These are phyloP conservation scores for Ogataea degrootiae DNA, from an alignment of 805 yeast genomes.

Conservation along the genomic window DNA sequence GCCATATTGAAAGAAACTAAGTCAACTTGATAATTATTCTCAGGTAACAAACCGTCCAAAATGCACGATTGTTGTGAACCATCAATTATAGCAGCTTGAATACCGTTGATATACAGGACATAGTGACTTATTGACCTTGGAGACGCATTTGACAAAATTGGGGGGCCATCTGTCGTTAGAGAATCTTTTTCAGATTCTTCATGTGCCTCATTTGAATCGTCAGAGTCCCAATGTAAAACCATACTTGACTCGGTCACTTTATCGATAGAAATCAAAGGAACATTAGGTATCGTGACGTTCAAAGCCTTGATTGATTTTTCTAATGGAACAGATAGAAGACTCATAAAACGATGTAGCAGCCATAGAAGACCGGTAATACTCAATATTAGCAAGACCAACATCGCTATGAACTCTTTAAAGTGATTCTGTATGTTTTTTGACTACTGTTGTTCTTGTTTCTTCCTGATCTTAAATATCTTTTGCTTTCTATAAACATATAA, in stretches of 20 bases:
- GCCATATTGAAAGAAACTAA: slow-evolving; percentile 37
- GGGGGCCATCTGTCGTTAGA: slow-evolving; percentile 20
- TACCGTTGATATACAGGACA: slow-evolving; percentile 36
- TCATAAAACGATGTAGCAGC: slow-evolving; percentile 26
- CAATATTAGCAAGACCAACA: slow-evolving; percentile 17
- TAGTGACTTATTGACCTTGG: slow-evolving; percentile 31
- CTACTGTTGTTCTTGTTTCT: too few relatives aligned
- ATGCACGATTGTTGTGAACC: slow-evolving; percentile 34
- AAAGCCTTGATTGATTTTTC: slow-evolving; percentile 42
- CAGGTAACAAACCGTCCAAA: slow-evolving; percentile 29
- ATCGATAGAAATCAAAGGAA: slow-evolving; percentile 53
- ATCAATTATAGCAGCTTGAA: slow-evolving; percentile 29
- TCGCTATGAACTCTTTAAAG: background rate
- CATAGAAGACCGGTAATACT: slow-evolving; percentile 20
- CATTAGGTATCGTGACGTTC: slow-evolving; percentile 50
- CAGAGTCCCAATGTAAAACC: slow-evolving; percentile 51
- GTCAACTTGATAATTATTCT: slow-evolving; percentile 37
- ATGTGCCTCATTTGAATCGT: background rate
- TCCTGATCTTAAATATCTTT: background rate
- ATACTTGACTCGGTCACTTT: slow-evolving; percentile 42
- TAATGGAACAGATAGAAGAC: slow-evolving; percentile 36
- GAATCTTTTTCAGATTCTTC: slow-evolving; percentile 6
- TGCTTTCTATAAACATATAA: too few relatives aligned
- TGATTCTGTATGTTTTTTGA: too few relatives aligned
- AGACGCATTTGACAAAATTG: slow-evolving; percentile 16